These are phyloP conservation scores for Arabis alpina DNA, from an alignment of 345 rosid genomes.

Conservation along the genomic window DNA sequence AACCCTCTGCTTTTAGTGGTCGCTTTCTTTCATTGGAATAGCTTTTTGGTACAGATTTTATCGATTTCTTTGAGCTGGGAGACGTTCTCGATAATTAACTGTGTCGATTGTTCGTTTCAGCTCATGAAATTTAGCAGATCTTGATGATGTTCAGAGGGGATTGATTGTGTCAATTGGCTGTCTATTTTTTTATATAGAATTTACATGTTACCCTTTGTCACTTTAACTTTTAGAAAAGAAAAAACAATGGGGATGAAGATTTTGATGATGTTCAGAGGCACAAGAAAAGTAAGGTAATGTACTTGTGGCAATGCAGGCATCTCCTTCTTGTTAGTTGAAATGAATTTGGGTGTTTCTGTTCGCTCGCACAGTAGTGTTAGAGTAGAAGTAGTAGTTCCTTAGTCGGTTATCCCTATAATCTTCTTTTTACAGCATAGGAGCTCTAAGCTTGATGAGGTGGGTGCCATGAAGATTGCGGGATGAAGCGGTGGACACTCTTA, in stretches of 20 bases:
- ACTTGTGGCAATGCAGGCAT: background rate
- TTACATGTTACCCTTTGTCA: background rate
- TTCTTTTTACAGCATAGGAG: constrained; percentile 67
- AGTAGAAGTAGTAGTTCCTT: constrained; percentile 2
- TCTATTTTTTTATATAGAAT: background rate
- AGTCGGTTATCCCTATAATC: background rate
- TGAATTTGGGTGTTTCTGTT: constrained; percentile 13
- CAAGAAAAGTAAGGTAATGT: constrained; percentile 87
- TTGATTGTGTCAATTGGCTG: background rate
- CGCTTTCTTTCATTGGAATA: background rate
- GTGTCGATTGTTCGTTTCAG: constrained; percentile 6
- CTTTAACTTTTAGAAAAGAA: too few relatives aligned
- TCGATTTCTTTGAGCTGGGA: background rate
- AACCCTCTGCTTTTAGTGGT: constrained; percentile 35
- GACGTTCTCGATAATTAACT: background rate
- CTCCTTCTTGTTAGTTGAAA: constrained; percentile 14
- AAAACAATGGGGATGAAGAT: too few relatives aligned
- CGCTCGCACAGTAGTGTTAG: background rate
- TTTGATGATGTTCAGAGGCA: constrained; percentile 36
- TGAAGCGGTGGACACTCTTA: constrained; percentile 43
- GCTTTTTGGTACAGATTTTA: background rate
- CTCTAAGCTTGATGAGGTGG: constrained; percentile 73
- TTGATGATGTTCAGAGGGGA: too few relatives aligned
- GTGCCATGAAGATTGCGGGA: constrained; percentile 67
- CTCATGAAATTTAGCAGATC: background rate